phyloP scores from a whole-genome alignment of 2,329 filamentous ascomycete genomes.

The Ophiostoma angusticollis region DNA sequence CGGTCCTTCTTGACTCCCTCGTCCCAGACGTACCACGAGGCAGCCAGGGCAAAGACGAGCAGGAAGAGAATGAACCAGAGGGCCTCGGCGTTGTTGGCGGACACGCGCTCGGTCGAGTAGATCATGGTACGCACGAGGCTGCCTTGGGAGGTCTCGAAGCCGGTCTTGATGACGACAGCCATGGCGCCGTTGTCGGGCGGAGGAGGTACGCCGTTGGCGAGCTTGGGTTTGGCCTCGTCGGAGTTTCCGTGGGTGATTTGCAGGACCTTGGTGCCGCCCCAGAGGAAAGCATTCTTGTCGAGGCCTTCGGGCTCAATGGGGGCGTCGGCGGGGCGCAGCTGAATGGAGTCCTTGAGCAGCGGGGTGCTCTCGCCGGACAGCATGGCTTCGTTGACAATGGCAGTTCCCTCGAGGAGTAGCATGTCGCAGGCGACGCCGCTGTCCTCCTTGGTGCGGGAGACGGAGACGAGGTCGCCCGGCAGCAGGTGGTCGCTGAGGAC shows the following conservation, averaged over 20 bases:
- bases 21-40: slow-evolving; percentile 98
- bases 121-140: slow-evolving; percentile 99
- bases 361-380: slow-evolving; percentile 96
- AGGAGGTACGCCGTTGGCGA: slow-evolving; percentile 64
- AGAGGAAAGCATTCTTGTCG: slow-evolving; percentile 94
- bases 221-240: slow-evolving; percentile 58
- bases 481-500: slow-evolving; percentile 82
- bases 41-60: slow-evolving; percentile 87
- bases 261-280: slow-evolving; percentile 93
- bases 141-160: slow-evolving; percentile 96
- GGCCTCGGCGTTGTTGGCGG: slow-evolving; percentile 94
- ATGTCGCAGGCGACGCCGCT: slow-evolving; percentile 96
- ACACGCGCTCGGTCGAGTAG: slow-evolving; percentile 95
- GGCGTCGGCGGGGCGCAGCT: slow-evolving; percentile 73
- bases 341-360: slow-evolving; percentile 88
- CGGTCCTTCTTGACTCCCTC: slow-evolving; percentile 90
- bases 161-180: slow-evolving; percentile 91
- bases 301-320: slow-evolving; percentile 74
- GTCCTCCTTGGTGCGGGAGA: slow-evolving; percentile 89
- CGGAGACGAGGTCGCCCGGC: slow-evolving; percentile 86
- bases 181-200: slow-evolving; percentile 89
- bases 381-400: slow-evolving; percentile 99
- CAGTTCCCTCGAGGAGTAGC: slow-evolving; percentile 84
- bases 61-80: slow-evolving; percentile 97
- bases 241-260: slow-evolving; percentile 82